phyloP scores from a whole-genome alignment of 257 asterid species.

The Ophiorrhiza pumila region DNA sequence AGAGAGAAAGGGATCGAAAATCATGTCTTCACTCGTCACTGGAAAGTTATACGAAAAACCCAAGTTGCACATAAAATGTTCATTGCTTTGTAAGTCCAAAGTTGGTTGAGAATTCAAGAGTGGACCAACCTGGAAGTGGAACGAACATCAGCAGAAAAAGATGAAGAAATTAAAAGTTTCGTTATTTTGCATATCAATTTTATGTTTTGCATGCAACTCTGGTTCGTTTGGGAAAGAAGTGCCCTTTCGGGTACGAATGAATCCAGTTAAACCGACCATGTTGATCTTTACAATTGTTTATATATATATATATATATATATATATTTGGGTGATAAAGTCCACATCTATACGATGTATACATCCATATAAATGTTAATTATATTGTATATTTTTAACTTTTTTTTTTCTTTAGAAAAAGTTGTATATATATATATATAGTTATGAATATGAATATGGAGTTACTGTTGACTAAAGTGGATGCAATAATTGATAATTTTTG shows the following conservation, averaged over 20 bases:
- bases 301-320: no score
- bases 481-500: no score
- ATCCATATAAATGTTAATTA: no score
- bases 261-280: background rate
- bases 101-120: conserved; percentile 16
- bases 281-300: no score
- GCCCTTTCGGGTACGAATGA: background rate
- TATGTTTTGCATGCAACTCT: background rate
- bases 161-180: background rate
- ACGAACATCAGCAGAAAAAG: background rate
- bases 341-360: no score
- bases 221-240: no score
- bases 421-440: no score
- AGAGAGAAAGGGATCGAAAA: background rate
- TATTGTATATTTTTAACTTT: no score
- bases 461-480: no score
- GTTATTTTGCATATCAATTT: background rate
- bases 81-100: conserved; percentile 25
- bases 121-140: conserved; percentile 20
- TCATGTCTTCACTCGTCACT: background rate
- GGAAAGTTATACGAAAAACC: conserved; percentile 8
- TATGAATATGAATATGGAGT: no score
- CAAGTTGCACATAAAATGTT: conserved; percentile 26
- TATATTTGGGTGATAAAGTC: no score
- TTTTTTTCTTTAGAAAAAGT: no score